Conservation (phyloP, 2,329 filamentous ascomycete genomes). For the Purpureocillium takamizusanense region DNA sequence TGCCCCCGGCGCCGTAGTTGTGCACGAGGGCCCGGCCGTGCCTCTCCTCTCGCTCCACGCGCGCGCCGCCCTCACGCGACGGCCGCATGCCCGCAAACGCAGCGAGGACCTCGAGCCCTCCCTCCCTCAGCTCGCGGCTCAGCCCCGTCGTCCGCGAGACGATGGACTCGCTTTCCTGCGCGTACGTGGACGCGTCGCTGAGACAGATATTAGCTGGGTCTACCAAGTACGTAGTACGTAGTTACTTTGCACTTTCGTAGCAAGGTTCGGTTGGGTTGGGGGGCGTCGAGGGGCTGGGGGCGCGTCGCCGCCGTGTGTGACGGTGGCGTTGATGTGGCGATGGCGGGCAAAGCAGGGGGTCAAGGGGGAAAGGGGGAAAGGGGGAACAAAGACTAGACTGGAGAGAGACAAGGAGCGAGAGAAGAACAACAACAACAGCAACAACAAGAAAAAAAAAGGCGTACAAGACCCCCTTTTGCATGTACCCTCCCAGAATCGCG, state of each 20-base stretch:
- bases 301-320: too few species aligned
- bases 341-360: too few species aligned
- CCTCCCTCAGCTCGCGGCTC: constrained; percentile 17
- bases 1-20: constrained; percentile 36
- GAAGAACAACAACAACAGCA: too few species aligned
- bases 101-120: constrained; percentile 19
- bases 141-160: constrained; percentile 22
- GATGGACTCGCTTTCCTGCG: constrained; percentile 26
- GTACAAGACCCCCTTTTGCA: constrained; percentile 24
- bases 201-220: background rate
- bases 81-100: constrained; percentile 23
- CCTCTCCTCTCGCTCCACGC: constrained; percentile 31
- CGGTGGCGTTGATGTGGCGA: too few species aligned
- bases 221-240: too few species aligned
- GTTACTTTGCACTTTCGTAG: too few species aligned
- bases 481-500: constrained; percentile 27
- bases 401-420: too few species aligned
- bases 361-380: too few species aligned
- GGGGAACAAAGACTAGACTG: too few species aligned
- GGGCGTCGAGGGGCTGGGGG: too few species aligned
- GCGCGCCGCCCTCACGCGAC: constrained; percentile 29
- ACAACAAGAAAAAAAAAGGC: too few species aligned
- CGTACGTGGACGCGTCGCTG: constrained; percentile 24
- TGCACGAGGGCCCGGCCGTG: constrained; percentile 20
- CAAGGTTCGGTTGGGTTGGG: too few species aligned